Evolutionary conservation across 768 basidiomycete species (phyloP).

Genomic region (Russula emetica): DNA sequence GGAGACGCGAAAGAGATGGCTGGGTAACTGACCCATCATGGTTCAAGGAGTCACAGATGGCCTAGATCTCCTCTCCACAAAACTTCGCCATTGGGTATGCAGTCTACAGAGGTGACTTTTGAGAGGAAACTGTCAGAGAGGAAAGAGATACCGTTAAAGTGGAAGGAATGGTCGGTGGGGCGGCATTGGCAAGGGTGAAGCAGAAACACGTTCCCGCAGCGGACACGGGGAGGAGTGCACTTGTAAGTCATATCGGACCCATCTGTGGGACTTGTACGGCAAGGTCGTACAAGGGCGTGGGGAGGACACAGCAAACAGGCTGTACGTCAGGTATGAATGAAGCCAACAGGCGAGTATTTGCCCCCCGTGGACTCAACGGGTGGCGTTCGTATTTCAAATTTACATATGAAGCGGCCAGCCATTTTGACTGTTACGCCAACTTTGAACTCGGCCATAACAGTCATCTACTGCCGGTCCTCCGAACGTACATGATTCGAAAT

Average conservation of each 20-base stretch:
- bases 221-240: constrained; percentile 10
- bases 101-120: background rate
- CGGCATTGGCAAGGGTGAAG: constrained; percentile 7
- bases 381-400: constrained; percentile 20
- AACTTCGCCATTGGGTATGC: too few relatives aligned
- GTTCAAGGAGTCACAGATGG: background rate
- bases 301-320: constrained; percentile 13
- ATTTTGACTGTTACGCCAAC: too few relatives aligned
- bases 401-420: background rate
- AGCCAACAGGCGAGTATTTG: background rate
- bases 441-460: background rate
- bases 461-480: background rate
- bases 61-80: background rate
- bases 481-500: background rate
- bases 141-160: constrained; percentile 1
- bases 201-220: constrained; percentile 18
- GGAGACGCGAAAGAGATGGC: background rate
- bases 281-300: constrained; percentile 12
- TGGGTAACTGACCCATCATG: constrained; percentile 3
- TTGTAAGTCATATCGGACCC: constrained; percentile 5
- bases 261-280: constrained; percentile 1
- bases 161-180: background rate
- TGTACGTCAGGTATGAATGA: background rate
- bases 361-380: background rate
- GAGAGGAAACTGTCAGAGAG: constrained; percentile 7